Evolutionary conservation across 768 basidiomycete genomes (phyloP).

Genomic region (Panaeolus papilionaceus): DNA sequence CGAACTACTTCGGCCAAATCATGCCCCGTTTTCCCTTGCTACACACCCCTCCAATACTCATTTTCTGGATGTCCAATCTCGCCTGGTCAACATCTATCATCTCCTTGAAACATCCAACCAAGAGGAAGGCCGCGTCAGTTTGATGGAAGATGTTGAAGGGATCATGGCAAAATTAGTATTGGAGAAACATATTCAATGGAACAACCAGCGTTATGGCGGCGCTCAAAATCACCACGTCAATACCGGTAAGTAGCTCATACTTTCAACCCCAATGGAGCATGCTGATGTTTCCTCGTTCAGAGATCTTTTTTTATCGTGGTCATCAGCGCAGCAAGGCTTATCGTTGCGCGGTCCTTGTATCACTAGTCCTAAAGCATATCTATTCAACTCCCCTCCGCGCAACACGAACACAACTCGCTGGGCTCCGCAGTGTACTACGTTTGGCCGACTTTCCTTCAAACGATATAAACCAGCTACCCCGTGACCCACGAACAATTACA

Average conservation of each 20-base stretch:
- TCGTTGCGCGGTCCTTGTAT: not conserved
- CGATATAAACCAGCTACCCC: not conserved
- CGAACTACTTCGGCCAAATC: not conserved
- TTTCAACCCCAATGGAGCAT: not conserved
- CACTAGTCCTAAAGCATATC: not conserved
- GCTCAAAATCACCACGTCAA: not conserved
- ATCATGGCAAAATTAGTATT: not conserved
- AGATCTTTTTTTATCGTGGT: not conserved
- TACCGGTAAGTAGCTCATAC: not conserved
- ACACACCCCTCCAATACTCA: not conserved
- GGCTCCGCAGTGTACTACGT: not conserved
- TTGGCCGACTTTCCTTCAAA: not conserved
- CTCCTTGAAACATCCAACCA: not conserved
- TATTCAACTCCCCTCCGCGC: not conserved
- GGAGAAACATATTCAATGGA: not conserved
- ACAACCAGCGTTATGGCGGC: not conserved
- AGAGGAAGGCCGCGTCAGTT: not conserved
- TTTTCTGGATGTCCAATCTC: not conserved
- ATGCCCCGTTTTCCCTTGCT: not conserved
- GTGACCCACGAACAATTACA: not conserved
- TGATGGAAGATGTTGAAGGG: not conserved
- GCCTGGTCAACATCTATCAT: not conserved
- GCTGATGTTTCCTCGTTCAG: not conserved
- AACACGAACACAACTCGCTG: not conserved
- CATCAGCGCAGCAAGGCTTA: not conserved